Evolutionary conservation across 805 yeast genomes (phyloP).

Genomic region (Priceomyces haplophilus): DNA sequence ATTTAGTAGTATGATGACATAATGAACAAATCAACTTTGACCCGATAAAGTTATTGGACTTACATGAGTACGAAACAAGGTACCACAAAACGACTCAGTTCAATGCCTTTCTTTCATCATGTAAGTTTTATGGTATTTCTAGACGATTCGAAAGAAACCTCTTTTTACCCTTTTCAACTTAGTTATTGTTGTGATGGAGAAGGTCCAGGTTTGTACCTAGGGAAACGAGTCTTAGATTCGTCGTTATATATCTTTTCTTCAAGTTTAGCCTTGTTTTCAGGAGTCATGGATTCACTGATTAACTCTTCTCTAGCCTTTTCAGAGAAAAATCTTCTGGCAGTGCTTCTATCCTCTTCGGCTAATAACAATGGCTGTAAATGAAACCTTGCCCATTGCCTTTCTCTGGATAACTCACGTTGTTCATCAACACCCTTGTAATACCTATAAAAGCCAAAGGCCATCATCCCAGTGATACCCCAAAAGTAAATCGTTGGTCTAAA

Average conservation of each 20-base stretch:
- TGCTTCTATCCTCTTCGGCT: conserved; percentile 80
- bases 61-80: no score
- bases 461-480: conserved; percentile 57
- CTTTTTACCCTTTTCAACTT: neutral
- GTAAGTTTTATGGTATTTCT: neutral
- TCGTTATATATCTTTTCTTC: conserved; percentile 44
- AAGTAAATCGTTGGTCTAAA: conserved; percentile 75
- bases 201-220: conserved; percentile 40
- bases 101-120: no score
- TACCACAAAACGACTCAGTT: no score
- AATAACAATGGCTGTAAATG: conserved; percentile 67
- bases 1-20: neutral
- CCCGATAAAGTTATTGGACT: neutral
- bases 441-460: conserved; percentile 71
- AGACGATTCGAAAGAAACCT: neutral
- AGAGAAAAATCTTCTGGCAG: conserved; percentile 65
- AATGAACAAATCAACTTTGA: neutral
- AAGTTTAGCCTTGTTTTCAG: conserved; percentile 37
- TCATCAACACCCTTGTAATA: conserved; percentile 68
- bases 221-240: conserved; percentile 43
- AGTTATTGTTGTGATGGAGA: conserved; percentile 26
- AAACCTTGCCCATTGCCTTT: conserved; percentile 74
- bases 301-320: conserved; percentile 65
- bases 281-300: conserved; percentile 41
- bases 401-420: conserved; percentile 70